Percentiles rank a stretch among this genome's conserved stretches.
Conservation (phyloP, 192 early-diverging fungal species). For the Phlyctochytrium arcticum region DNA sequence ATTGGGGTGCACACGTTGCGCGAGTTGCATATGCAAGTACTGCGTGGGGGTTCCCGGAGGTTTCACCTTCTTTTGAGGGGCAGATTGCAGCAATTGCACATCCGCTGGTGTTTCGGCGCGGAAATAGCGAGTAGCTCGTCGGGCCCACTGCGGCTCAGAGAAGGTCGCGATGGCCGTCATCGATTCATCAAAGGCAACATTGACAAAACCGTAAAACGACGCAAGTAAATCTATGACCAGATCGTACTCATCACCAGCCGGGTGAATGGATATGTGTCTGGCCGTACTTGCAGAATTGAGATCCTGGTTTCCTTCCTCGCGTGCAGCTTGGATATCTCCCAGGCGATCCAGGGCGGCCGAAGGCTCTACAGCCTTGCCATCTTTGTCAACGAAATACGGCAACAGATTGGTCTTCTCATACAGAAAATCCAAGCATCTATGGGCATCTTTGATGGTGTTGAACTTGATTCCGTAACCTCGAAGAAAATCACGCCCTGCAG, state of each 20-base stretch:
- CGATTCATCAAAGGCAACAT: background rate
- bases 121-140: background rate
- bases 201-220: conserved; percentile 9
- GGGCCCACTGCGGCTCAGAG: background rate
- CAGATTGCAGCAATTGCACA: no score
- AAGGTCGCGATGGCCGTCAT: background rate
- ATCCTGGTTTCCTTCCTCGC: background rate
- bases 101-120: background rate
- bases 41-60: no score
- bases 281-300: background rate
- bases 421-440: background rate
- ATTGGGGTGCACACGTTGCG: no score
- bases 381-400: conserved; percentile 5
- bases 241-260: conserved; percentile 6
- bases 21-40: no score
- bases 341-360: background rate
- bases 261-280: background rate
- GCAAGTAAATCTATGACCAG: conserved; percentile 12
- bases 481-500: background rate
- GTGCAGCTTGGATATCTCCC: background rate
- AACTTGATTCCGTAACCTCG: conserved; percentile 14
- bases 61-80: no score
- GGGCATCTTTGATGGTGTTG: background rate
- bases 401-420: conserved; percentile 10
- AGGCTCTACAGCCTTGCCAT: conserved; percentile 7